phyloP scores from a whole-genome alignment of 202 grass and related monocot species.

The Schoenoplectus triqueter region DNA sequence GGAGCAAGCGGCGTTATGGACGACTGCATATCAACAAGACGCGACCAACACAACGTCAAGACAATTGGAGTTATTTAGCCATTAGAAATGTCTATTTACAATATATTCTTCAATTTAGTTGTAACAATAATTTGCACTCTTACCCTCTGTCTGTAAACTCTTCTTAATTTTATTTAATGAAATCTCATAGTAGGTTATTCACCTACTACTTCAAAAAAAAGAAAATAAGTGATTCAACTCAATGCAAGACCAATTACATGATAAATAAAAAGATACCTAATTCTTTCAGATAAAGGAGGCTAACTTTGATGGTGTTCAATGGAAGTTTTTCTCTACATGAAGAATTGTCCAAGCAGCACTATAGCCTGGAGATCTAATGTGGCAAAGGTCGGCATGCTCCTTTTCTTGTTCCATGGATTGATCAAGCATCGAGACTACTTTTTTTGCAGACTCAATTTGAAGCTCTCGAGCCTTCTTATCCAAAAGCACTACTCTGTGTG shows the following conservation, averaged over 20 bases:
- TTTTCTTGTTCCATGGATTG: conserved; percentile 52
- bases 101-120: no score
- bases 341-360: conserved; percentile 74
- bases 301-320: no score
- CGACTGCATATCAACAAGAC: no score
- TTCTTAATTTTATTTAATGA: no score
- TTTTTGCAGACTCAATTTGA: conserved; percentile 60
- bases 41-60: no score
- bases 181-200: no score
- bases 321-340: conserved; percentile 42
- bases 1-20: no score
- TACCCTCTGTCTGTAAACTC: no score
- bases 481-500: conserved; percentile 58
- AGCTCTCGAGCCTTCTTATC: conserved; percentile 49
- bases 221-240: background rate
- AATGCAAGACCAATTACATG: background rate
- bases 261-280: background rate
- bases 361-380: conserved; percentile 61
- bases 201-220: background rate
- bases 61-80: no score
- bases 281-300: background rate
- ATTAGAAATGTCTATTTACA: no score
- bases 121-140: no score
- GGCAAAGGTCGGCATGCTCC: conserved; percentile 39
- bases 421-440: conserved; percentile 59